Evolutionary conservation across 371 early-diverging fungal genomes (phyloP), one percentile per base, ranked within the genome.

Genomic region (Syncephalis plumigaleata): DNA sequence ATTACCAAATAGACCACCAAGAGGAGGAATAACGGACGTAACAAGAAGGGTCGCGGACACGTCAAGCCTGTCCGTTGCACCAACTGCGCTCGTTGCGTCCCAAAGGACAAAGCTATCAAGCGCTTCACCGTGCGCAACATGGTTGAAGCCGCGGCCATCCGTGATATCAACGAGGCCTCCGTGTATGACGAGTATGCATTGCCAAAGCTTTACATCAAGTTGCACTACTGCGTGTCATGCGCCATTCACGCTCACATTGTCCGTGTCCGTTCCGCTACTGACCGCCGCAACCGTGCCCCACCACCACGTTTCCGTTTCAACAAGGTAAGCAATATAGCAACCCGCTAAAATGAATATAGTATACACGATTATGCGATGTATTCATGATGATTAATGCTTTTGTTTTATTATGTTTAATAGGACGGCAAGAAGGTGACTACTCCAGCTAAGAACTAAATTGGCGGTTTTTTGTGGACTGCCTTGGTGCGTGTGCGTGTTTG

Each of bases 41-140:
- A 79, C 77, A 98, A 98, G 84, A 75, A 87, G 65, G 95, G 95
- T 60, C 91, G 99, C 70, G 99, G 99, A 63, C 91, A 95, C 80
- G 84, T 81, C 66, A 84, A 80, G 71, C 79, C 78, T 56, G 84
- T 96, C 61, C 89, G 98, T 63, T 98, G 99, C 80, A 84, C 87
- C 65, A 95, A 98, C 89, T 98, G 99, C 76, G 81, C 80, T 54
- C 85, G 93, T 69, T 85, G 89, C 63, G 87, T 88, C 55, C 94
- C 99, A 58, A 98, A 98, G 83, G 99, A 98, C 77, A 98, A 98
- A 86, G 92, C 97, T 65, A 91, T 98, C 72, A 96, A 96, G 84
- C 84, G 98, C 58, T 91, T 93, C 79, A 75, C 83, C 62, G 83
- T 97, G 70, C 81, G 91, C 62, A 91, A 91, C 75, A 90, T 98